These are phyloP conservation scores for Eragrostis curvula DNA, from an alignment of 176 grass and related monocot genomes.

Conservation along the genomic window DNA sequence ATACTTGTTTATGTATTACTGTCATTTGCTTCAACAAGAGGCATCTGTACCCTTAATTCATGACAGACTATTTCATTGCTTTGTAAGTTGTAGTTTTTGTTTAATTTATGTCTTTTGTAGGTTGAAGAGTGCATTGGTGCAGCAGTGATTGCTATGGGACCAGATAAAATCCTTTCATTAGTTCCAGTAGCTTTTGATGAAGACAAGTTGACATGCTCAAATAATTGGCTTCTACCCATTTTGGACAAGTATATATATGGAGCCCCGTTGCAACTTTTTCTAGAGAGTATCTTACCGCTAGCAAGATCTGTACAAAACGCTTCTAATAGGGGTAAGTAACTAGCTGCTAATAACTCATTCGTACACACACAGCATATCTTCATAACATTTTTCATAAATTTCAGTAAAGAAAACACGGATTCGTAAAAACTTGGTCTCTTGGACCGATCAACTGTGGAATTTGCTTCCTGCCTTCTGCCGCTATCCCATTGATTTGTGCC, in stretches of 20 bases:
- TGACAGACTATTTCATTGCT: slow-evolving; percentile 9
- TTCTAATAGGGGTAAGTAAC: slow-evolving; percentile 57
- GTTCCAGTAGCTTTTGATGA: slow-evolving; percentile 73
- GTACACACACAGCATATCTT: slow-evolving; percentile 13
- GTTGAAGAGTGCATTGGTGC: slow-evolving; percentile 87
- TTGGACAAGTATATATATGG: slow-evolving; percentile 78
- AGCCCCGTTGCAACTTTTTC: slow-evolving; percentile 61
- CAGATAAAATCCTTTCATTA: slow-evolving; percentile 73
- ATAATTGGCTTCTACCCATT: slow-evolving; percentile 90
- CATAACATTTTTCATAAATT: slow-evolving; percentile 46
- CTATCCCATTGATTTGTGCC: slow-evolving; percentile 62
- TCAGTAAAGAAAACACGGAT: slow-evolving; percentile 67
- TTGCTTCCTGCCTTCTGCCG: slow-evolving; percentile 93
- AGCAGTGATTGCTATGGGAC: slow-evolving; percentile 80
- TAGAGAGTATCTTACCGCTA: slow-evolving; percentile 76
- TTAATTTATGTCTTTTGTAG: slow-evolving; percentile 51
- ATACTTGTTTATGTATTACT: slow-evolving; percentile 20
- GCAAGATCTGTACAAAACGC: slow-evolving; percentile 63
- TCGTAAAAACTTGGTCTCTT: slow-evolving; percentile 53
- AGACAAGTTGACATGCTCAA: slow-evolving; percentile 69
- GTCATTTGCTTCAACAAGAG: neutral
- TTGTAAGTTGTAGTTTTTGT: slow-evolving; percentile 14
- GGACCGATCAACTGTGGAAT: slow-evolving; percentile 66
- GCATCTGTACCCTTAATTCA: slow-evolving; percentile 18
- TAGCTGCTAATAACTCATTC: slow-evolving; percentile 30